These are phyloP conservation scores for Chimonanthus praecox DNA, from an alignment of 164 flowering plant species.

Conservation along the genomic window DNA sequence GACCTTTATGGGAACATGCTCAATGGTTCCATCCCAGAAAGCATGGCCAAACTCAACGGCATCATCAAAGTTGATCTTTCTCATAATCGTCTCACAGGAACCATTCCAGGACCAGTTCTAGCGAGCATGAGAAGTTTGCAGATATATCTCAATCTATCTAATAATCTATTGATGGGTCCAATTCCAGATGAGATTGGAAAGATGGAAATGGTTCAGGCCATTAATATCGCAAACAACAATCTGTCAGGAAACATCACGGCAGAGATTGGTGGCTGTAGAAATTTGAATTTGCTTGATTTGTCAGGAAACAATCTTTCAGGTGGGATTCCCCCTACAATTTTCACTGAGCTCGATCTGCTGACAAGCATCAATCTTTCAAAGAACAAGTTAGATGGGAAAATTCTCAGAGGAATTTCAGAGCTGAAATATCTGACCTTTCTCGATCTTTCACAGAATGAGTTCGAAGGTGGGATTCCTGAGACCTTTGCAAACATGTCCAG, in stretches of 20 bases:
- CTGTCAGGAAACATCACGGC: slow-evolving; percentile 57
- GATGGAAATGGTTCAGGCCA: slow-evolving; percentile 57
- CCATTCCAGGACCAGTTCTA: slow-evolving; percentile 44
- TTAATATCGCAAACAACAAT: slow-evolving; percentile 71
- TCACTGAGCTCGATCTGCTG: slow-evolving; percentile 26
- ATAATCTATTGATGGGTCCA: slow-evolving; percentile 44
- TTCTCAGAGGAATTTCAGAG: slow-evolving; percentile 38
- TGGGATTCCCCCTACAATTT: slow-evolving; percentile 30
- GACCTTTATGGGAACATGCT: slow-evolving; percentile 58
- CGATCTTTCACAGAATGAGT: slow-evolving; percentile 59
- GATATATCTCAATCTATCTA: slow-evolving; percentile 49
- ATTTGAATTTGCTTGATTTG: slow-evolving; percentile 50
- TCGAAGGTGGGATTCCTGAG: slow-evolving; percentile 53
- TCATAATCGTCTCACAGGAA: slow-evolving; percentile 52
- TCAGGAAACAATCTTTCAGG: slow-evolving; percentile 57
- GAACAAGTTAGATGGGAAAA: slow-evolving; percentile 43
- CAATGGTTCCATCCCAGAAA: slow-evolving; percentile 53
- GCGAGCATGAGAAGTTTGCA: slow-evolving; percentile 43
- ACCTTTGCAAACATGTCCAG: slow-evolving; percentile 33
- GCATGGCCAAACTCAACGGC: slow-evolving; percentile 35
- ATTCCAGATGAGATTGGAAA: slow-evolving; percentile 63
- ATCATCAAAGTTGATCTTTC: slow-evolving; percentile 59
- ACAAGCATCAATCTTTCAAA: slow-evolving; percentile 52
- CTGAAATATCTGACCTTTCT: slow-evolving; percentile 40
- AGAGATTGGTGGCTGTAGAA: slow-evolving; percentile 45